Evolutionary conservation across 1,284 basidiomycete species (phyloP).

Genomic region (Ustilago hordei): DNA sequence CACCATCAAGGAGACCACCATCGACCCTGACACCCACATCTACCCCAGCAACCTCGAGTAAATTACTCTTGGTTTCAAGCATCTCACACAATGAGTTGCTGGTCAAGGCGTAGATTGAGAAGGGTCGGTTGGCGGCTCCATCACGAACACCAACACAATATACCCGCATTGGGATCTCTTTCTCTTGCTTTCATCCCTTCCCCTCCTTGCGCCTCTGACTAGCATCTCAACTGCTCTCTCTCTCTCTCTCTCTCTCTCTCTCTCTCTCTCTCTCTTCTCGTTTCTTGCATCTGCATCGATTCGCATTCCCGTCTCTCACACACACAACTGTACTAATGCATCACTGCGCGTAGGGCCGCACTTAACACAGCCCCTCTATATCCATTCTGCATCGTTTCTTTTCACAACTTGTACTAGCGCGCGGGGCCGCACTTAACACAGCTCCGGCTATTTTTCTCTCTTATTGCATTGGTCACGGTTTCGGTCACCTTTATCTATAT

Average conservation of each 20-base stretch:
- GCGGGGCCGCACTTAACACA: conserved; percentile 54
- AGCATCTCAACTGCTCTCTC: conserved; percentile 11
- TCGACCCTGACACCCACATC: conserved; percentile 58
- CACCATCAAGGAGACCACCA: conserved; percentile 90
- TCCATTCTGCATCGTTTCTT: conserved; percentile 13
- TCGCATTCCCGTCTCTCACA: conserved; percentile 27
- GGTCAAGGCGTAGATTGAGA: conserved; percentile 5
- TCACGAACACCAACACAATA: conserved; percentile 13
- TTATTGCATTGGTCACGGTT: conserved; percentile 24
- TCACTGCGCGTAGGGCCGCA: conserved; percentile 47
- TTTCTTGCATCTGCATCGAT: conserved; percentile 39
- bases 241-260: neutral
- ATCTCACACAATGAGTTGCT: neutral
- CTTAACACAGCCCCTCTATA: conserved; percentile 51
- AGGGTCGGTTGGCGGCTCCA: conserved; percentile 2
- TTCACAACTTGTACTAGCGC: conserved; percentile 30
- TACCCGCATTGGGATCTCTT: conserved; percentile 8
- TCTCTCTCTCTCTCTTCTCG: conserved; percentile 4
- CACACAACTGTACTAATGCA: conserved; percentile 24
- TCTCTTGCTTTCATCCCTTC: conserved; percentile 7
- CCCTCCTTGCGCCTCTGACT: conserved; percentile 8
- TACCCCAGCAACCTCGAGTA: conserved; percentile 67
- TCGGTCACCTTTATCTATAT: conserved; percentile 14
- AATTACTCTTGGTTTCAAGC: neutral
- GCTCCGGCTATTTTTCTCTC: conserved; percentile 16